These are phyloP conservation scores for Curvularia spicifera DNA, from an alignment of 2,329 filamentous ascomycete genomes.

Conservation along the genomic window DNA sequence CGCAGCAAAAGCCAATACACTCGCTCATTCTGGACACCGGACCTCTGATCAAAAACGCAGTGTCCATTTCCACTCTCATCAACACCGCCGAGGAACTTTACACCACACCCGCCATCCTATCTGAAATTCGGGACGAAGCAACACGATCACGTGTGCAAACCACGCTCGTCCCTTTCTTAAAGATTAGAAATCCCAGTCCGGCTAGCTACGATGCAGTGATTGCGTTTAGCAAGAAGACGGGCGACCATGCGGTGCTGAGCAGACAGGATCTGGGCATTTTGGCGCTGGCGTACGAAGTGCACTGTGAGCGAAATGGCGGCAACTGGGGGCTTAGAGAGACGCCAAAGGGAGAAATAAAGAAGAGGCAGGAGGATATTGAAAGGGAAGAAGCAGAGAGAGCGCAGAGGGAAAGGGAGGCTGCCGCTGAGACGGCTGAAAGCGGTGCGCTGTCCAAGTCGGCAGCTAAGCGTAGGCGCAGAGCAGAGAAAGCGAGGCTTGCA, in stretches of 20 bases:
- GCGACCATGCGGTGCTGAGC: constrained; percentile 87
- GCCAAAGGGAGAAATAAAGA: constrained; percentile 79
- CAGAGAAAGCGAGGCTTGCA: constrained; percentile 2
- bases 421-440: constrained; percentile 38
- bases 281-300: constrained; percentile 91
- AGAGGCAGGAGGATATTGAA: constrained; percentile 48
- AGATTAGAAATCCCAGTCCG: constrained; percentile 73
- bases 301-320: constrained; percentile 87
- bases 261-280: constrained; percentile 87
- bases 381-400: constrained; percentile 32
- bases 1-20: constrained; percentile 71
- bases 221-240: constrained; percentile 87
- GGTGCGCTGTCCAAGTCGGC: constrained; percentile 10
- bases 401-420: constrained; percentile 31
- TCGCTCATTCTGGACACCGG: constrained; percentile 89
- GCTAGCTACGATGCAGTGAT: constrained; percentile 80
- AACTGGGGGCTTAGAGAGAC: constrained; percentile 81
- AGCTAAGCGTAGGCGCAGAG: constrained; percentile 19
- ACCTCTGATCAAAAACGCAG: constrained; percentile 91
- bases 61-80: constrained; percentile 80
- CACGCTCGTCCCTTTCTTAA: constrained; percentile 83
- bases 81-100: constrained; percentile 68
- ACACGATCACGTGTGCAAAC: constrained; percentile 84
- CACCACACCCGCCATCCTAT: constrained; percentile 83
- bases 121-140: constrained; percentile 84